A percentile compares a stretch with the other conserved stretches of the same genome.
These are phyloP conservation scores for Colletotrichum horii DNA, from an alignment of 2,329 filamentous ascomycete genomes.

Conservation along the genomic window DNA sequence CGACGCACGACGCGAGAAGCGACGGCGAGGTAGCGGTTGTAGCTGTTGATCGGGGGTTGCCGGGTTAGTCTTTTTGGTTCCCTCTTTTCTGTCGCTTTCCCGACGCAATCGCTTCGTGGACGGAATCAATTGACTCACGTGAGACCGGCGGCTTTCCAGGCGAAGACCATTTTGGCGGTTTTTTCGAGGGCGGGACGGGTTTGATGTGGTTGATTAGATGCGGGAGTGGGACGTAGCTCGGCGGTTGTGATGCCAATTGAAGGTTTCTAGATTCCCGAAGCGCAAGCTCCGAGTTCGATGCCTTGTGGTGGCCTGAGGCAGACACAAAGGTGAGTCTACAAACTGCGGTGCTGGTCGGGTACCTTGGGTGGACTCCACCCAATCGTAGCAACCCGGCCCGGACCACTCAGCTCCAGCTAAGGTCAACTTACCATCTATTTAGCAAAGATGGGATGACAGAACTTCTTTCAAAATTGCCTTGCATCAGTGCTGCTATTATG, in stretches of 20 bases:
- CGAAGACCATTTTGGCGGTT: conserved; percentile 84
- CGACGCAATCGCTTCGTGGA: neutral
- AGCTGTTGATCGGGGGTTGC: conserved; percentile 61
- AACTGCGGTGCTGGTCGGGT: neutral
- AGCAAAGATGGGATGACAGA: neutral
- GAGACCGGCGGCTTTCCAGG: conserved; percentile 97
- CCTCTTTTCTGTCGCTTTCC: neutral
- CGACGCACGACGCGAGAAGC: conserved; percentile 94
- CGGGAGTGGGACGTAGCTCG: conserved; percentile 26
- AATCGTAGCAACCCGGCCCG: conserved; percentile 2
- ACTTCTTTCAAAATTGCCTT: neutral
- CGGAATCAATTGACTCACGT: conserved; percentile 68
- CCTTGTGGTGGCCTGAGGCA: conserved; percentile 16
- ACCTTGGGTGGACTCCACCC: neutral
- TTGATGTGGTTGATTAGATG: conserved; percentile 34
- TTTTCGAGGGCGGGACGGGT: conserved; percentile 1
- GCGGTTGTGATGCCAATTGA: conserved; percentile 40
- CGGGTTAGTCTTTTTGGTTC: conserved; percentile 38
- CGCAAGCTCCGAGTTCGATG: conserved; percentile 27
- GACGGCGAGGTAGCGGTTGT: conserved; percentile 99
- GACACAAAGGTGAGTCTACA: too few species aligned
- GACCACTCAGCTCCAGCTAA: neutral
- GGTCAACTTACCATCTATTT: neutral
- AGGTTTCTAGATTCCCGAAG: conserved; percentile 24
- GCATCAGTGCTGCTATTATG: neutral